A percentile compares a stretch with the other conserved stretches of the same genome.
phyloP scores from a whole-genome alignment of 495 filamentous ascomycete genomes.

The Terfezia claveryi region DNA sequence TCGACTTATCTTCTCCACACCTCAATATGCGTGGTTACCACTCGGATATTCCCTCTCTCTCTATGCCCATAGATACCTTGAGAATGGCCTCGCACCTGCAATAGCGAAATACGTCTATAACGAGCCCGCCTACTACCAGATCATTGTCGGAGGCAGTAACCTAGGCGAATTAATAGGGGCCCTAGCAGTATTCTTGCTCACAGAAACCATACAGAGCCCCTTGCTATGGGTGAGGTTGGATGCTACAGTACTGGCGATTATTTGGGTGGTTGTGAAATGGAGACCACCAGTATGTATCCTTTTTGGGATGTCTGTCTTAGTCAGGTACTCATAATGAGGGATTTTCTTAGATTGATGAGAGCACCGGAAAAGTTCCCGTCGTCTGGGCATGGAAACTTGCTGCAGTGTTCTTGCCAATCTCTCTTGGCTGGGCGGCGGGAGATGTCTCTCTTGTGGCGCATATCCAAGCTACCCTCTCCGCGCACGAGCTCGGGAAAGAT shows the following conservation, averaged over 20 bases:
- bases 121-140: constrained; percentile 25
- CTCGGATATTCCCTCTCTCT: constrained; percentile 25
- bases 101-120: constrained; percentile 23
- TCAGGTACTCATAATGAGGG: neutral
- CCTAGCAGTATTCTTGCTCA: constrained; percentile 24
- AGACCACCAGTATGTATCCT: constrained; percentile 4
- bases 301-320: neutral
- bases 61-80: constrained; percentile 27
- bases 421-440: constrained; percentile 28
- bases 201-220: constrained; percentile 23
- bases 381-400: constrained; percentile 24
- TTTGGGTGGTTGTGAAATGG: constrained; percentile 25
- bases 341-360: neutral
- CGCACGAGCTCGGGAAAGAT: constrained; percentile 13
- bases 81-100: constrained; percentile 24
- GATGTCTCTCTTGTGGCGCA: constrained; percentile 27
- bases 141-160: constrained; percentile 27
- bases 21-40: constrained; percentile 27
- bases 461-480: constrained; percentile 24
- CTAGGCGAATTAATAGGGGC: constrained; percentile 26
- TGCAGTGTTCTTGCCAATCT: constrained; percentile 25
- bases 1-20: constrained; percentile 23
- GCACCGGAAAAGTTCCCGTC: constrained; percentile 6
- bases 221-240: constrained; percentile 27
- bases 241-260: constrained; percentile 21